phyloP scores from a whole-genome alignment of 495 filamentous ascomycete genomes.

The Gamarada debralockiae region DNA sequence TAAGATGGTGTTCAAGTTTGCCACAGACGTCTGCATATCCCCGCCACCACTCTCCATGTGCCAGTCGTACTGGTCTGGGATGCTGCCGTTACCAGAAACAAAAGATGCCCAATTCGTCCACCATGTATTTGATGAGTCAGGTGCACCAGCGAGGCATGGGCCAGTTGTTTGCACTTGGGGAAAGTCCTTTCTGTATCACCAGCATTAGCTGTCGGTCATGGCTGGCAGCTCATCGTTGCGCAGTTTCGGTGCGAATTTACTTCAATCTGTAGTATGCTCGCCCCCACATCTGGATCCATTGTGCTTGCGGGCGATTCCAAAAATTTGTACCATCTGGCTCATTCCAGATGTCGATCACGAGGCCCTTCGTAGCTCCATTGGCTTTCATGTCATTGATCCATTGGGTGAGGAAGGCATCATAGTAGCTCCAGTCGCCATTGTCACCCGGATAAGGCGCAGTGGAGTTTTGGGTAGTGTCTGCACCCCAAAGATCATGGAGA shows the following conservation, averaged over 20 bases:
- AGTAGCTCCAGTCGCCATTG: conserved; percentile 35
- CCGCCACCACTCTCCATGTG: conserved; percentile 28
- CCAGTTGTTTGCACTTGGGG: conserved; percentile 17
- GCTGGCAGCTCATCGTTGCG: neutral
- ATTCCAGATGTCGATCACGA: conserved; percentile 40
- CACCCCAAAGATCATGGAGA: conserved; percentile 39
- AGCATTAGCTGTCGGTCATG: neutral
- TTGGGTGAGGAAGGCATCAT: conserved; percentile 30
- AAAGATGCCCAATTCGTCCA: conserved; percentile 28
- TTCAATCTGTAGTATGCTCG: conserved; percentile 25
- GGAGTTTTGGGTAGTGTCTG: conserved; percentile 24
- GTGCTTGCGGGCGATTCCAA: conserved; percentile 27
- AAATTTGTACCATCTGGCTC: conserved; percentile 35
- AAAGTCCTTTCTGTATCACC: neutral
- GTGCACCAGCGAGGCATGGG: conserved; percentile 22
- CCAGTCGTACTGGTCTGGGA: conserved; percentile 37
- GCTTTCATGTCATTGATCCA: conserved; percentile 28
- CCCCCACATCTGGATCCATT: conserved; percentile 31
- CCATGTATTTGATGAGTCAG: conserved; percentile 22
- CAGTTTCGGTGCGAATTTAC: too few species aligned
- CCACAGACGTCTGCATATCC: conserved; percentile 27
- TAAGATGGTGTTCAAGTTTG: conserved; percentile 18
- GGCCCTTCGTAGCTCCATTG: conserved; percentile 26
- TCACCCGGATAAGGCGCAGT: conserved; percentile 33
- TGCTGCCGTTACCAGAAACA: conserved; percentile 26